Percentiles rank a stretch among this genome's conserved stretches.
Conservation (phyloP, 2,329 filamentous ascomycete species). For the Sporothrix pallida region DNA sequence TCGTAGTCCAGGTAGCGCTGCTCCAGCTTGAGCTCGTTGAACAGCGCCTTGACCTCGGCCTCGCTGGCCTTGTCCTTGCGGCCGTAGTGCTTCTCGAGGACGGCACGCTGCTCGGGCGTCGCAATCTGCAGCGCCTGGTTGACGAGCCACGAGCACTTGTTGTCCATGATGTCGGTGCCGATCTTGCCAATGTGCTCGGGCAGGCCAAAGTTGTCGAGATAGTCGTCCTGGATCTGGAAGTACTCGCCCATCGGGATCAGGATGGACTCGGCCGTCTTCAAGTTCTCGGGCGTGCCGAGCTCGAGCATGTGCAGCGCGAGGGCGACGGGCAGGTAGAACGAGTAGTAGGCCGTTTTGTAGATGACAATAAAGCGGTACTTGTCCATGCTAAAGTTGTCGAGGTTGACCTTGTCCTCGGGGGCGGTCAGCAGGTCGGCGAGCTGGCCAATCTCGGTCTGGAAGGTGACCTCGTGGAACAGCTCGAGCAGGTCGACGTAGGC, state of each 20-base stretch:
- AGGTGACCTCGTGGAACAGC: constrained; percentile 92
- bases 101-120: constrained; percentile 81
- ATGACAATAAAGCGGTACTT: constrained; percentile 99
- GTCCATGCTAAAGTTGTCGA: constrained; percentile 91
- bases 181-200: constrained; percentile 96
- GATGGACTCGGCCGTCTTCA: constrained; percentile 87
- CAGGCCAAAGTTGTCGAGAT: constrained; percentile 95
- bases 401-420: constrained; percentile 89
- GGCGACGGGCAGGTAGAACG: constrained; percentile 96
- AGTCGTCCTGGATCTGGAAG: constrained; percentile 99
- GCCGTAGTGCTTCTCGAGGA: constrained; percentile 93
- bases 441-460: constrained; percentile 95
- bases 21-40: constrained; percentile 82
- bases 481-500: constrained; percentile 90
- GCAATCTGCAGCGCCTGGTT: constrained; percentile 87
- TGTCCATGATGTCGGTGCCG: constrained; percentile 97
- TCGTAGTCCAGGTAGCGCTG: constrained; percentile 87
- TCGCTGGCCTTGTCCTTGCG: constrained; percentile 85
- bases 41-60: constrained; percentile 85
- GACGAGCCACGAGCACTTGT: constrained; percentile 99
- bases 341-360: constrained; percentile 99
- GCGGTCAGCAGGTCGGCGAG: constrained; percentile 93
- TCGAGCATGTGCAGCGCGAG: constrained; percentile 86
- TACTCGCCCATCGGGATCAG: constrained; percentile 97
- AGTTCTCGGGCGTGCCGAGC: constrained; percentile 83